Conservation (phyloP, 2,329 filamentous ascomycete genomes). For the Phymatotrichopsis omnivora region DNA sequence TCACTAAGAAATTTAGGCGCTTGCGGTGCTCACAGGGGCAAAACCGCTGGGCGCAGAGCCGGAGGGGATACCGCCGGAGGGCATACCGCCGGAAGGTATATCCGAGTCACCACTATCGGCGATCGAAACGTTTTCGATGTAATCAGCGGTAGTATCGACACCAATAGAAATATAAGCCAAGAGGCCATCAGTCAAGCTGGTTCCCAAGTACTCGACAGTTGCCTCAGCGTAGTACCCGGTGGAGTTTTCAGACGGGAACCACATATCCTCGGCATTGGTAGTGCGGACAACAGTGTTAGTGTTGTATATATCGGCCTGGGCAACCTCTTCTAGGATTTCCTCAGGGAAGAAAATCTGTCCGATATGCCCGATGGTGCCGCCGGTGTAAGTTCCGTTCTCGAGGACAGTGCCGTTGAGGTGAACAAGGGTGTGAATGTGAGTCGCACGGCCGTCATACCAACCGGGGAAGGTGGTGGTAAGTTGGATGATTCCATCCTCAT, state of each 20-base stretch:
- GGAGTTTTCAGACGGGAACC: conserved; percentile 12
- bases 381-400: conserved; percentile 34
- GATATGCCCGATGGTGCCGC: conserved; percentile 37
- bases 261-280: conserved; percentile 13
- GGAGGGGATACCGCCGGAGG: too few species aligned
- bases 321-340: conserved; percentile 35
- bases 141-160: conserved; percentile 38
- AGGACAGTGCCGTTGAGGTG: conserved; percentile 35
- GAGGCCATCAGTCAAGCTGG: conserved; percentile 43
- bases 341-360: conserved; percentile 39
- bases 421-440: conserved; percentile 39
- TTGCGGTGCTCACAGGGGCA: too few species aligned
- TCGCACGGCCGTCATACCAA: conserved; percentile 33
- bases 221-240: conserved; percentile 6
- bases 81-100: too few species aligned
- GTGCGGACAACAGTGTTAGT: conserved; percentile 33
- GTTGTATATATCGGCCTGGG: conserved; percentile 34
- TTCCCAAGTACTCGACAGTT: conserved; percentile 38
- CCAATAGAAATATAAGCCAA: conserved; percentile 46
- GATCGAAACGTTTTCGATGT: too few species aligned
- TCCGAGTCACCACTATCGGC: too few species aligned
- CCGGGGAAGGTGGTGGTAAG: conserved; percentile 40
- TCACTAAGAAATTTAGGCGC: too few species aligned
- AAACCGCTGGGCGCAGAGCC: too few species aligned
- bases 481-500: conserved; percentile 42